Conservation (phyloP, 495 filamentous ascomycete species). For the Peziza echinospora region DNA sequence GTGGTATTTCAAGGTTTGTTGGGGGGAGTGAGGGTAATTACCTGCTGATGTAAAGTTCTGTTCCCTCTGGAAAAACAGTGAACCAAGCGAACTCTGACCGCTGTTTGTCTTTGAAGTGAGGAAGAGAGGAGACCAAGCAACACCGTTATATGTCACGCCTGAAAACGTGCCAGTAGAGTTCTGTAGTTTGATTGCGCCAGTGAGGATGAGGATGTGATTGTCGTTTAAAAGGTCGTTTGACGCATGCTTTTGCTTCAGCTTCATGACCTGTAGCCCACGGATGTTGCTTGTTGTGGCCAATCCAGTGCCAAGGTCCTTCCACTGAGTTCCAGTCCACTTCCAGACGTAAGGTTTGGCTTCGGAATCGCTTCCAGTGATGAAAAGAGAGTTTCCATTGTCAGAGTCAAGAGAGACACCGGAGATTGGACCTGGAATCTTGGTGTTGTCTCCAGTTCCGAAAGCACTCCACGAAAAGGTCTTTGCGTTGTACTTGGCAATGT, state of each 20-base stretch:
- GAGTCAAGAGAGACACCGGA: conserved; percentile 39
- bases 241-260: conserved; percentile 42
- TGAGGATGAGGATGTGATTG: conserved; percentile 53
- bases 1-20: conserved; percentile 4
- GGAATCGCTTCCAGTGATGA: conserved; percentile 46
- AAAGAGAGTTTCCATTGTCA: conserved; percentile 50
- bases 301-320: conserved; percentile 32
- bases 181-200: conserved; percentile 55
- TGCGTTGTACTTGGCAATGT: conserved; percentile 52
- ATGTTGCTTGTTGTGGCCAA: conserved; percentile 45
- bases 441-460: conserved; percentile 35
- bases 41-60: conserved; percentile 37
- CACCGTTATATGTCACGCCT: conserved; percentile 74
- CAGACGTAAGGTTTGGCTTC: conserved; percentile 56
- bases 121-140: conserved; percentile 50
- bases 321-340: conserved; percentile 32
- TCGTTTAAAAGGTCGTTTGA: conserved; percentile 38
- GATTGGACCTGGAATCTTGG: conserved; percentile 52
- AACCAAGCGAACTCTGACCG: conserved; percentile 47
- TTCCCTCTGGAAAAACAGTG: conserved; percentile 52
- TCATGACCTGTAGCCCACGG: conserved; percentile 59
- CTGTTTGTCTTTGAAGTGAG: conserved; percentile 45
- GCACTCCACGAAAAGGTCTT: conserved; percentile 39
- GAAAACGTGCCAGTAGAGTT: conserved; percentile 57
- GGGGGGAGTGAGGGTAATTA: conserved; percentile 24